Percentiles rank a stretch among this genome's conserved stretches.
Evolutionary conservation across 352 stramenopile genomes (phyloP).

Genomic region (Phytophthora quininea): DNA sequence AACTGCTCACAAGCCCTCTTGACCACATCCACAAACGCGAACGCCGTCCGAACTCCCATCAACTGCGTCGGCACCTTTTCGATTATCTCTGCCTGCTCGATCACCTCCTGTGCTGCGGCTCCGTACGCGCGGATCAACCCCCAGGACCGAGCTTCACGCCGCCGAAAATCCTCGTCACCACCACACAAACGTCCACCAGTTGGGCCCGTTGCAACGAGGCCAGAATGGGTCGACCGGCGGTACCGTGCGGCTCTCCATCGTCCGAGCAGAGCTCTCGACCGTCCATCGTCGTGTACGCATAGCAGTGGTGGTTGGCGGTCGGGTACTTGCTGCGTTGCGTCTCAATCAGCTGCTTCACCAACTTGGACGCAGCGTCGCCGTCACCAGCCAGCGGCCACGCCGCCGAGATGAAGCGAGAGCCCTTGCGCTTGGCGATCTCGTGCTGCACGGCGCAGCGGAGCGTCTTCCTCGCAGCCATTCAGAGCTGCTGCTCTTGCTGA

Average conservation of each 20-base stretch:
- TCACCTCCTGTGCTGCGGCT: conserved; percentile 56
- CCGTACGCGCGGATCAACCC: conserved; percentile 79
- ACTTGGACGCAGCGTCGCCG: conserved; percentile 32
- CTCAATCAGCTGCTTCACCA: conserved; percentile 57
- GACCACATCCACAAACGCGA: conserved; percentile 44
- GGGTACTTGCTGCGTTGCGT: conserved; percentile 53
- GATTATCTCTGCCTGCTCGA: conserved; percentile 60
- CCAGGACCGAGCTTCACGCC: conserved; percentile 75
- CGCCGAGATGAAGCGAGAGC: conserved; percentile 80
- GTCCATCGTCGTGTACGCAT: conserved; percentile 62
- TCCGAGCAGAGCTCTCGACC: conserved; percentile 69
- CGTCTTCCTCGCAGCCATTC: conserved; percentile 39
- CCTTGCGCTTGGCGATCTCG: conserved; percentile 84
- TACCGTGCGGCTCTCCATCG: conserved; percentile 79
- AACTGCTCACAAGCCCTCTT: conserved; percentile 58
- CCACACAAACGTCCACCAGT: conserved; percentile 73
- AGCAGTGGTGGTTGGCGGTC: conserved; percentile 77
- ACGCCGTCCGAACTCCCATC: conserved; percentile 36
- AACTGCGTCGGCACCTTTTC: conserved; percentile 53
- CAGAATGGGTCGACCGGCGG: conserved; percentile 72
- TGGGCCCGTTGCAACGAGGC: conserved; percentile 57
- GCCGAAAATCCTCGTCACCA: conserved; percentile 79
- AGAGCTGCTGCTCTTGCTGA: not conserved
- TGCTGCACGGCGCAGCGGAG: conserved; percentile 64
- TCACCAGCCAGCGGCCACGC: conserved; percentile 50